A percentile compares a stretch with the other conserved stretches of the same genome.
phyloP scores from a whole-genome alignment of 768 basidiomycete species.

The Leccinum ochraceum region DNA sequence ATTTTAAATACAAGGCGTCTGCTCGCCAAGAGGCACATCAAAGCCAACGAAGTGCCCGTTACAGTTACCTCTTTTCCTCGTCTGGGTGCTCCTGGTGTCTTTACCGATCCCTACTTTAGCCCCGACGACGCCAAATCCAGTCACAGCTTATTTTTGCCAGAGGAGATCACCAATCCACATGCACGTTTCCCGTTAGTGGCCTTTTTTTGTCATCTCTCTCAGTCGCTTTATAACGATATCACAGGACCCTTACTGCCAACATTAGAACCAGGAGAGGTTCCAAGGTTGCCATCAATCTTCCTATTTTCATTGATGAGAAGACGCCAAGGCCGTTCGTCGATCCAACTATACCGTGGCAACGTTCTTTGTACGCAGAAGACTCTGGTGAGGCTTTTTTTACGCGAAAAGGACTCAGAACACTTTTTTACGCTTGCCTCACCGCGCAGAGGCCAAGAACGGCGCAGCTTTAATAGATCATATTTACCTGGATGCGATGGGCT shows the following conservation, averaged over 20 bases:
- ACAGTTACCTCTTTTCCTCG: constrained; percentile 96
- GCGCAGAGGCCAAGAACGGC: constrained; percentile 81
- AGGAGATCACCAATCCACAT: constrained; percentile 96
- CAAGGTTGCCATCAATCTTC: constrained; percentile 94
- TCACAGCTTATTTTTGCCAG: constrained; percentile 91
- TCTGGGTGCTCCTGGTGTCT: constrained; percentile 83
- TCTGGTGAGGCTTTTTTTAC: constrained; percentile 50
- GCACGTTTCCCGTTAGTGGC: constrained; percentile 91
- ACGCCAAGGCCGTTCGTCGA: constrained; percentile 92
- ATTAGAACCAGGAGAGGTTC: constrained; percentile 88
- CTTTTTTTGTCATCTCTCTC: constrained; percentile 11
- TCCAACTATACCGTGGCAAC: constrained; percentile 87
- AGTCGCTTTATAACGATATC: constrained; percentile 15
- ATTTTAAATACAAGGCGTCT: constrained; percentile 55
- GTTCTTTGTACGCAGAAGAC: constrained; percentile 83
- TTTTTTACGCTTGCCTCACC: constrained; percentile 6
- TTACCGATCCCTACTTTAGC: constrained; percentile 87
- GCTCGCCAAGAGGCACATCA: constrained; percentile 81
- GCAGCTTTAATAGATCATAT: constrained; percentile 90
- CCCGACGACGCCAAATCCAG: constrained; percentile 80
- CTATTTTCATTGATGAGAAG: constrained; percentile 83
- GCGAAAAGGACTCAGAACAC: constrained; percentile 7
- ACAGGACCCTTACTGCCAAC: constrained; percentile 95
- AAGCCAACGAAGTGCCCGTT: constrained; percentile 83
- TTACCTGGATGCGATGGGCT: constrained; percentile 99